Evolutionary conservation across 495 filamentous ascomycete genomes (phyloP), one percentile per base, ranked within the genome.

Genomic region (Daldinia bambusicola): DNA sequence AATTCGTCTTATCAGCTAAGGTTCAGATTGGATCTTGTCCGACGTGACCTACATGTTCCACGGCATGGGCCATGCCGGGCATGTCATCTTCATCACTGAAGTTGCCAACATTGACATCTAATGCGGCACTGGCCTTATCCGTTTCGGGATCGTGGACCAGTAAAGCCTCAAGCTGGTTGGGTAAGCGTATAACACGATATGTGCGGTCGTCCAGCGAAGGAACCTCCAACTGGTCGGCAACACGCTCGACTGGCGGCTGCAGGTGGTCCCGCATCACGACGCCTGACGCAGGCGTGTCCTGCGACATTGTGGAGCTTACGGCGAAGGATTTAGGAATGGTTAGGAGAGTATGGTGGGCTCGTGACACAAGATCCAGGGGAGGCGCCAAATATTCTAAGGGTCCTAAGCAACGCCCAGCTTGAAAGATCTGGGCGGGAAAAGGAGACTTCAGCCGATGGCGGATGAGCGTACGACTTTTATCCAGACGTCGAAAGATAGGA

Each of bases 61-160:
- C 91, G 1, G 92, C 92, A 81, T 97, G 94, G 10, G 92, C 93
- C 85, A 93, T 92, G 34, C 94, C 96, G n/a, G 93, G 93, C 88
- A 98, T 91, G 71, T 93, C 91, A 76, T 92, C 89, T 70, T 89
- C 85, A 75, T 99, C 95, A 75, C 92, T 95, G 80, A 97, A 98
- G 79, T 91, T 97, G 32, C 95, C 95, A 8, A 96, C 95, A 80
- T 97, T 94, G 76, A 98, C 93, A 79, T 98, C 96, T 76, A 98
- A 87, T 36, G 94, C 92, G 20, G 94, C 96, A 74, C 93, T 95
- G 64, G 94, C 94, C 85, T 98, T 99, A 82, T 99, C 95, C 4
- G 95, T 97, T 55, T 97, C 92, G 6, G 92, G 88, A 79, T 99
- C 95, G 79, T 98, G 95, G 36, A 98, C 95, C 43, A 99, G 80